A percentile compares a stretch with the other conserved stretches of the same genome.
These are phyloP conservation scores for Phytopythium montanum DNA, from an alignment of 352 stramenopile species.

Conservation along the genomic window DNA sequence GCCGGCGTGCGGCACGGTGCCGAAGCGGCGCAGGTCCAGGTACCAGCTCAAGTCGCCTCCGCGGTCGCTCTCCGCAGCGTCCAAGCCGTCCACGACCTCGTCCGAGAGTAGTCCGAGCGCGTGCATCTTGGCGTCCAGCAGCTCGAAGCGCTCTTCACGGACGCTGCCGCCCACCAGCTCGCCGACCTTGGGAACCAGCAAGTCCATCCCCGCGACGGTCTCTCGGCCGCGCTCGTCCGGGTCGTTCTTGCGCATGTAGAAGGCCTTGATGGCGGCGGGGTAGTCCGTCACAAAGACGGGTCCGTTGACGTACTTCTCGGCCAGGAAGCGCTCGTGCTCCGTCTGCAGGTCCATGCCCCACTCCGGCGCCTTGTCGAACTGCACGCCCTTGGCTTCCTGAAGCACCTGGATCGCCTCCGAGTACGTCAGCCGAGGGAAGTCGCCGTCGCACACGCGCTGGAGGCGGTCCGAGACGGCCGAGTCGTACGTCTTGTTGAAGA, in stretches of 20 bases:
- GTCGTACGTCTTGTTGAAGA: conserved; percentile 93
- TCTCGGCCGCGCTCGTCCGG: conserved; percentile 65
- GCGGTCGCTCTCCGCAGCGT: conserved; percentile 3
- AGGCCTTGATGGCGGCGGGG: conserved; percentile 97
- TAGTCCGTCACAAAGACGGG: conserved; percentile 99
- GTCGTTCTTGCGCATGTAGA: conserved; percentile 99
- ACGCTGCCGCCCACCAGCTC: conserved; percentile 97
- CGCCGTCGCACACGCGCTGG: conserved; percentile 65
- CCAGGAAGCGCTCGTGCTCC: conserved; percentile 95
- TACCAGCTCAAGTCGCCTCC: conserved; percentile 93
- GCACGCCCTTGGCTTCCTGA: conserved; percentile 63
- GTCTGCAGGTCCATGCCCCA: conserved; percentile 98
- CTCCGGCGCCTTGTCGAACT: conserved; percentile 82
- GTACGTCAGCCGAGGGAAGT: conserved; percentile 95
- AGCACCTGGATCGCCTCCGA: conserved; percentile 93
- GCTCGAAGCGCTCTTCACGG: conserved; percentile 91
- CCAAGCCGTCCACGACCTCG: conserved; percentile 70
- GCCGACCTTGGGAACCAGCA: conserved; percentile 95
- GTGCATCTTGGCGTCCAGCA: conserved; percentile 80
- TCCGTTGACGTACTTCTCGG: conserved; percentile 75
- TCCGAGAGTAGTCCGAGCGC: conserved; percentile 41
- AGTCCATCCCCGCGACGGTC: conserved; percentile 97
- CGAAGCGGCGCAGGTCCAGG: conserved; percentile 96
- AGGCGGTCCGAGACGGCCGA: conserved; percentile 81
- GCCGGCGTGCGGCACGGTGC: conserved; percentile 95